Base-by-base conservation (phyloP, 1,139 yeast genomes). In the Hyphopichia khmerensis region DNA sequence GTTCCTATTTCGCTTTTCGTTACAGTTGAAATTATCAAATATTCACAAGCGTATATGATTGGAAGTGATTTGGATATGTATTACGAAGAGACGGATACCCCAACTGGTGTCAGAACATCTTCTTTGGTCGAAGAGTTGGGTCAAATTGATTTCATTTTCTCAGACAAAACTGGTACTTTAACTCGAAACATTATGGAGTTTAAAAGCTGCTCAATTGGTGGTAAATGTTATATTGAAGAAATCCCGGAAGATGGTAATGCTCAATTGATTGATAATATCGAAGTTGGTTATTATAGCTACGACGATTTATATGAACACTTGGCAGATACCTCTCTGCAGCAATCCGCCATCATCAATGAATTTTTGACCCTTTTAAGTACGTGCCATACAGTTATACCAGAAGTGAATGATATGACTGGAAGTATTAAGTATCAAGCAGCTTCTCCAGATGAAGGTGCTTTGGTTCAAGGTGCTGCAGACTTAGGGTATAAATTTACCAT, bases 371-470 rank as follows among this genome's bases (percentile, higher is more conserved):
- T 91, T 42, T 70, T 95, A 44, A 88, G 98, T 41, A 85, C 96
- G 0, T 95, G 99, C 62, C 99, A 95, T 59, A 95, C 99, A 0
- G 99, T 95, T 38, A 95, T 95, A 48, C 99, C 99, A 0, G 99
- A 95, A 62, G 73, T 78, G 15, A 77, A 76, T 46, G 83, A 75
- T 2, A 55, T 59, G 1, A 77, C 79, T 41, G 87, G 87, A 0
- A 56, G 72, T 1, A 84, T 93, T 51, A 91, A 88, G 60, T 95
- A 95, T 59, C 99, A 95, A 66, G 99, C 99, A 1, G 97, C 99
- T 0, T 91, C 98, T 2, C 99, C 99, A 1, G 99, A 95, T 67
- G 99, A 95, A 70, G 99, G 99, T 43, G 99, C 99, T 0, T 72
- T 95, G 48, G 99, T 95, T 3, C 91, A 93, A 55, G 99, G 99